phyloP scores from a whole-genome alignment of 164 flowering plant genomes.

The Magnolia officinalis region DNA sequence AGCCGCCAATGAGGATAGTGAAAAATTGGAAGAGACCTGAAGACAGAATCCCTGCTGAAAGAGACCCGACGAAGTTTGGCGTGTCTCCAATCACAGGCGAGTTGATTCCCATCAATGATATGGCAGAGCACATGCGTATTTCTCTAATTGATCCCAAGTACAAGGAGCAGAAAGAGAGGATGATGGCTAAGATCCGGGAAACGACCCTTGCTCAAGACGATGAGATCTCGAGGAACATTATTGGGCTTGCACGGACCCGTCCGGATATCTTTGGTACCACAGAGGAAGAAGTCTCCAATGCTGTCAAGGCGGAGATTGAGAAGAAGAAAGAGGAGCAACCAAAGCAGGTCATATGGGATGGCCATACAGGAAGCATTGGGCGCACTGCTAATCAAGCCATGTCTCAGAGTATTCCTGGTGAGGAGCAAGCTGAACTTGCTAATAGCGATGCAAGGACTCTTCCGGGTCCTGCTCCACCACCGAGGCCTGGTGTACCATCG shows the following conservation, averaged over 20 bases:
- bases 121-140: slow-evolving; percentile 98
- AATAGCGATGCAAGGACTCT: slow-evolving; percentile 42
- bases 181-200: slow-evolving; percentile 96
- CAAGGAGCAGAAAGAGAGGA: slow-evolving; percentile 96
- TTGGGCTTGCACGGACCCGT: slow-evolving; percentile 92
- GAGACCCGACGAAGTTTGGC: slow-evolving; percentile 78
- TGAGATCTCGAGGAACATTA: slow-evolving; percentile 90
- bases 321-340: slow-evolving; percentile 98
- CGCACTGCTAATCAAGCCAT: slow-evolving; percentile 96
- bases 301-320: slow-evolving; percentile 96
- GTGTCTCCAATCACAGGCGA: slow-evolving; percentile 97
- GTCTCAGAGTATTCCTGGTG: slow-evolving; percentile 62
- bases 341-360: slow-evolving; percentile 99
- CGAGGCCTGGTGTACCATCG: slow-evolving; percentile 70
- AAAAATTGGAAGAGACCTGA: slow-evolving; percentile 99
- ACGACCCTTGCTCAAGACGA: slow-evolving; percentile 98
- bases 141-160: slow-evolving; percentile 98
- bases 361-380: slow-evolving; percentile 96
- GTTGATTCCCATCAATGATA: slow-evolving; percentile 81
- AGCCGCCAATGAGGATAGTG: slow-evolving; percentile 91
- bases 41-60: slow-evolving; percentile 85
- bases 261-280: slow-evolving; percentile 99
- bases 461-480: slow-evolving; percentile 92
- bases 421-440: slow-evolving; percentile 52
- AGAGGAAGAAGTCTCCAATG: slow-evolving; percentile 99